phyloP scores from a whole-genome alignment of 805 yeast species.

The Yarrowia porcina region DNA sequence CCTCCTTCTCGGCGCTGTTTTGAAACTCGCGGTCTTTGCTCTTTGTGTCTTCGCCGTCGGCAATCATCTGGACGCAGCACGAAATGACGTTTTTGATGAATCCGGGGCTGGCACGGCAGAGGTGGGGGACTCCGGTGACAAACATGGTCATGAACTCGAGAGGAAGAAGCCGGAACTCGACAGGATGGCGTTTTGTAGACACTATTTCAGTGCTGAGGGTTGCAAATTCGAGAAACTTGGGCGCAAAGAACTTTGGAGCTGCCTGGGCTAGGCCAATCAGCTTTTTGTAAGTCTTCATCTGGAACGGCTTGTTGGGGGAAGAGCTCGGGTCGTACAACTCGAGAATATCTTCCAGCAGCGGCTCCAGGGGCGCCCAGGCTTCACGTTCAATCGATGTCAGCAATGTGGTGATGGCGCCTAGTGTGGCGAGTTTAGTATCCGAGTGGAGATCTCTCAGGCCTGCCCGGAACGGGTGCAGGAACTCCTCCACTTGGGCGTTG shows the following conservation, averaged over 20 bases:
- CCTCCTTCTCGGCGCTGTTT: slow-evolving; percentile 5
- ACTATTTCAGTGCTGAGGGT: slow-evolving; percentile 9
- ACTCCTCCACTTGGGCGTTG: slow-evolving; percentile 16
- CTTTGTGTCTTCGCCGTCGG: slow-evolving; percentile 15
- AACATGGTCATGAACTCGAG: slow-evolving; percentile 24
- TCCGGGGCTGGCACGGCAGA: slow-evolving; percentile 19
- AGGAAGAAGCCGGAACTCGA: slow-evolving; percentile 20
- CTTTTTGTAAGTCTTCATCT: slow-evolving; percentile 14
- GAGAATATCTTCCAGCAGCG: slow-evolving; percentile 3
- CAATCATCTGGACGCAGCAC: slow-evolving; percentile 8
- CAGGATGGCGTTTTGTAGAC: slow-evolving; percentile 18
- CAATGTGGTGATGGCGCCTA: neutral
- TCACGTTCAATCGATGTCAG: slow-evolving; percentile 1
- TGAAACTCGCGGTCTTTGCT: slow-evolving; percentile 1
- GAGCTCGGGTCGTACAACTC: slow-evolving; percentile 5
- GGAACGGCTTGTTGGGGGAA: slow-evolving; percentile 4
- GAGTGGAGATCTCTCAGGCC: slow-evolving; percentile 11
- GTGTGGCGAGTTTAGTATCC: slow-evolving; percentile 4
- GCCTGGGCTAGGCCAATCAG: slow-evolving; percentile 12
- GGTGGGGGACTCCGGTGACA: slow-evolving; percentile 15
- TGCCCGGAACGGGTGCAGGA: slow-evolving; percentile 14
- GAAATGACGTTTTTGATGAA: slow-evolving; percentile 6
- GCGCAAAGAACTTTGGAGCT: neutral
- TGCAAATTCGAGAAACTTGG: slow-evolving; percentile 3
- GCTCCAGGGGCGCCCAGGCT: slow-evolving; percentile 10